These are phyloP conservation scores for Clarkia xantiana DNA, from an alignment of 345 rosid species.

Conservation along the genomic window DNA sequence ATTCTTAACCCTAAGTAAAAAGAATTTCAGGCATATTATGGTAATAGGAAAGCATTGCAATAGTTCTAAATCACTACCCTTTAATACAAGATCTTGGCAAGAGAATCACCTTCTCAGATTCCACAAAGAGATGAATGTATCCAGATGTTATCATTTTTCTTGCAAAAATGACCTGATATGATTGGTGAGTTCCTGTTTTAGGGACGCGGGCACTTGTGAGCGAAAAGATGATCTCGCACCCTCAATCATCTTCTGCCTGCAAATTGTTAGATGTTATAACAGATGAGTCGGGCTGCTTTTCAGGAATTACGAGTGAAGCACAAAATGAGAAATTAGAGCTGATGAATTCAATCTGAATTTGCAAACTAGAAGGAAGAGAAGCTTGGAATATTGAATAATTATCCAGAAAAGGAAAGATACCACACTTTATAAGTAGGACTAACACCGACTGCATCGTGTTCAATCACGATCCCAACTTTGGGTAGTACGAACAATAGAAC, in stretches of 20 bases:
- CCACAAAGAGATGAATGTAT: background rate
- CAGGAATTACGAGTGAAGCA: background rate
- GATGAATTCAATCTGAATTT: no score
- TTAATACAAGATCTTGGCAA: background rate
- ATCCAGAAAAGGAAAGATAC: no score
- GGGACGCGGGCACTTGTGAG: conserved; percentile 49
- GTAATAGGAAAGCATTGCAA: no score
- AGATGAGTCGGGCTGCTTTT: background rate
- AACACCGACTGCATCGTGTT: no score
- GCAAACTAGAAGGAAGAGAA: no score
- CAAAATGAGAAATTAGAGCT: conserved; percentile 1
- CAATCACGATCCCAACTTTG: no score
- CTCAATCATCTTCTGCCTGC: conserved; percentile 59
- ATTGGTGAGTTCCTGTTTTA: conserved; percentile 58
- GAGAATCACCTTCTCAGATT: conserved; percentile 5
- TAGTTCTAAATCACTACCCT: no score
- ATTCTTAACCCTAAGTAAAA: no score
- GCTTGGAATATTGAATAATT: no score
- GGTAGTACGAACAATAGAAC: no score
- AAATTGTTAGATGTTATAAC: conserved; percentile 4
- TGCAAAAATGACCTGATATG: conserved; percentile 34
- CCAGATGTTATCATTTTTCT: conserved; percentile 12
- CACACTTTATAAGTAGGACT: no score
- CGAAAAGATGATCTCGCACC: conserved; percentile 44
- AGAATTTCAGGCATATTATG: no score